phyloP scores from a whole-genome alignment of 1,284 basidiomycete species.

The Filobasidium uniguttulatum region DNA sequence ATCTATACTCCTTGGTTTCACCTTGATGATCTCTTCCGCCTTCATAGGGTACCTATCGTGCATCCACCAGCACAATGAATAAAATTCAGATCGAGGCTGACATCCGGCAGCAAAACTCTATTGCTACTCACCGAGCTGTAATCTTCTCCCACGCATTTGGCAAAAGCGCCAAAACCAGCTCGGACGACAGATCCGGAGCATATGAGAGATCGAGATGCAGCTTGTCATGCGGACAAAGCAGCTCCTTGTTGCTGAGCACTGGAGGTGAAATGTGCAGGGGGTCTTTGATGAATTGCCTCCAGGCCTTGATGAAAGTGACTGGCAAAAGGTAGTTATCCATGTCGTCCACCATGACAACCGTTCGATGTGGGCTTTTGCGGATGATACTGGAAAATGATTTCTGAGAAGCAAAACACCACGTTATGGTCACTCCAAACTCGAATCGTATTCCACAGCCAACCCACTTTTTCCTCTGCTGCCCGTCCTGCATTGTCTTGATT shows the following conservation, averaged over 20 bases:
- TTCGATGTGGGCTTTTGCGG: neutral
- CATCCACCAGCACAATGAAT: neutral
- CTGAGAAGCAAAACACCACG: no score
- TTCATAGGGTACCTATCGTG: constrained; percentile 9
- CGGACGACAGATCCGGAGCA: constrained; percentile 6
- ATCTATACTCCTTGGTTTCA: neutral
- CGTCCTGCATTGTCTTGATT: neutral
- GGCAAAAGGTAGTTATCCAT: constrained; percentile 5
- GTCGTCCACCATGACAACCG: constrained; percentile 2
- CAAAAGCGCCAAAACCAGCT: neutral
- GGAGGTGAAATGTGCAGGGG: constrained; percentile 7
- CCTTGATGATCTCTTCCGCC: neutral
- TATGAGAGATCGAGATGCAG: constrained; percentile 8
- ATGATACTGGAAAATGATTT: neutral
- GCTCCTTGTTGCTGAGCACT: neutral
- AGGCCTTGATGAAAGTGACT: constrained; percentile 3
- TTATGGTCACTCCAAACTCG: no score
- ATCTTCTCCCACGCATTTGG: constrained; percentile 1
- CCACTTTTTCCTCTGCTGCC: constrained; percentile 3
- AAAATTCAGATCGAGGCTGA: neutral
- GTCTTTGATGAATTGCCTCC: constrained; percentile 6
- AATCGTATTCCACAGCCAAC: constrained; percentile 2
- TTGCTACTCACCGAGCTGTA: neutral
- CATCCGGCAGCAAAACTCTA: neutral
- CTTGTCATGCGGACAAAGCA: constrained; percentile 8